Percentiles rank a stretch among this genome's conserved stretches.
Evolutionary conservation across 805 yeast species (phyloP).

Genomic region (Cyberlindnera lachancei): DNA sequence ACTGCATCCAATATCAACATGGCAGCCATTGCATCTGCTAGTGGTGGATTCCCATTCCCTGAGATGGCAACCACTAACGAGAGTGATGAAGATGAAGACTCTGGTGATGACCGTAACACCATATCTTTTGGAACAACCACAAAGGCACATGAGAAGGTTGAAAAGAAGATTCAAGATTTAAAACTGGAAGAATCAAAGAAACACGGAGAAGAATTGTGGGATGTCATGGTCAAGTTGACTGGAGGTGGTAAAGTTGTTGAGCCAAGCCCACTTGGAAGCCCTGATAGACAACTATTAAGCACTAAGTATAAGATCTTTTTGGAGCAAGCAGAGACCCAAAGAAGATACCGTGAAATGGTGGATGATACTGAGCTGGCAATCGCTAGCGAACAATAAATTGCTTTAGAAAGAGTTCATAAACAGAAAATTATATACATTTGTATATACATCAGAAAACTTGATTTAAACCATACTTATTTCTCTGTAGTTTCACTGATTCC

Average conservation of each 20-base stretch:
- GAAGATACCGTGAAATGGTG: slow-evolving; percentile 64
- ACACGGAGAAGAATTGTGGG: slow-evolving; percentile 68
- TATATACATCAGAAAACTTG: no score
- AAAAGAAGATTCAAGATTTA: slow-evolving; percentile 33
- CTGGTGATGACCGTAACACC: slow-evolving; percentile 40
- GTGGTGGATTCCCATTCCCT: slow-evolving; percentile 42
- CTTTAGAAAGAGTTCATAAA: no score
- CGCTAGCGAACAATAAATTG: background rate
- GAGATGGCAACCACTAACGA: slow-evolving; percentile 27
- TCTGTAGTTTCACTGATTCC: no score
- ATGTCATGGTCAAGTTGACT: slow-evolving; percentile 75
- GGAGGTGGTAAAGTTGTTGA: slow-evolving; percentile 74
- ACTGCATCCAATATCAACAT: slow-evolving; percentile 56
- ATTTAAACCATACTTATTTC: no score
- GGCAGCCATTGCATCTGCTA: slow-evolving; percentile 25
- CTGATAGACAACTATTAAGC: slow-evolving; percentile 63
- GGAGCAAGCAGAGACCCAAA: slow-evolving; percentile 82
- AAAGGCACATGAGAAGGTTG: slow-evolving; percentile 45
- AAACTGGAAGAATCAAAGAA: slow-evolving; percentile 13
- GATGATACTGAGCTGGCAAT: slow-evolving; percentile 32
- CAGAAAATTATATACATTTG: no score
- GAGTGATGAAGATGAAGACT: slow-evolving; percentile 34
- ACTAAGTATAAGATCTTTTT: slow-evolving; percentile 81
- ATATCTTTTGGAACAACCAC: slow-evolving; percentile 55
- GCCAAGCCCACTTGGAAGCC: slow-evolving; percentile 51